Percentiles rank a stretch among this genome's conserved stretches.
Conservation (phyloP, 1,284 basidiomycete species). For the Tilletia caries region DNA sequence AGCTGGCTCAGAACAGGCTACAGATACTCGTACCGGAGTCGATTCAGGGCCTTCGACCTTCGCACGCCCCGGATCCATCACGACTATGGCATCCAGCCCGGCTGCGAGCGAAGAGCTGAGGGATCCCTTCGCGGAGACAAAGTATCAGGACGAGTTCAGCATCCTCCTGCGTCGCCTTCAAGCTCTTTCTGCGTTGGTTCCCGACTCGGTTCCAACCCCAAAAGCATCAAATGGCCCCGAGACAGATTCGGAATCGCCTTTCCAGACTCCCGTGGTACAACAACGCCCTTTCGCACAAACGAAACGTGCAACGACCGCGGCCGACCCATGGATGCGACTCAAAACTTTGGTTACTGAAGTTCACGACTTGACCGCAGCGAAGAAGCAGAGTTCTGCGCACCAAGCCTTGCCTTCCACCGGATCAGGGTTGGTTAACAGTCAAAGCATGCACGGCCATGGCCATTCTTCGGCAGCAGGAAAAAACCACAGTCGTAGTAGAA, state of each 20-base stretch:
- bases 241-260: too few species aligned
- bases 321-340: background rate
- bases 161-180: background rate
- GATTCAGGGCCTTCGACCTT: background rate
- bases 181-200: background rate
- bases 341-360: background rate
- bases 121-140: background rate
- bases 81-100: background rate
- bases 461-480: background rate
- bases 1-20: background rate
- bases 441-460: background rate
- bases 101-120: constrained; percentile 7
- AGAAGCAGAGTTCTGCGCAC: background rate
- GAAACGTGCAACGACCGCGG: background rate
- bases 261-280: too few species aligned
- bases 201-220: background rate
- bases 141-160: constrained; percentile 7
- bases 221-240: background rate
- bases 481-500: background rate
- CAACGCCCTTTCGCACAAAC: too few species aligned
- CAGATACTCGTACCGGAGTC: background rate
- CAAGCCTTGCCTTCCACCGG: background rate
- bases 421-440: background rate
- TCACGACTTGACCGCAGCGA: background rate
- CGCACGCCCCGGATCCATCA: background rate